Percentiles rank a stretch among this genome's conserved stretches.
Conservation (phyloP, 208 protist genomes). For the Angomonas deanei region DNA sequence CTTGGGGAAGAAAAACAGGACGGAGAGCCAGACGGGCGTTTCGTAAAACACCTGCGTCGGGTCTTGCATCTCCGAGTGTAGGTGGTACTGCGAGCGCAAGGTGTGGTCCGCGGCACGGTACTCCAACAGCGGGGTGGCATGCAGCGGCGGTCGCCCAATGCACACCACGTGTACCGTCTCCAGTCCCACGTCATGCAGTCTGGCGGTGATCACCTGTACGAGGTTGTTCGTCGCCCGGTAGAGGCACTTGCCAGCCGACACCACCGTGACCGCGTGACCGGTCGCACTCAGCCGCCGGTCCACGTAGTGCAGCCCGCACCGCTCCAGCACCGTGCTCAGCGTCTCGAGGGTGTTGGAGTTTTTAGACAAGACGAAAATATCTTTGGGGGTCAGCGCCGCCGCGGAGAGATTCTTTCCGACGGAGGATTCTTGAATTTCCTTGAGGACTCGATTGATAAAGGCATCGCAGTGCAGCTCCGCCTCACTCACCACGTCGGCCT, state of each 20-base stretch:
- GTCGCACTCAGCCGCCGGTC: slow-evolving; percentile 49
- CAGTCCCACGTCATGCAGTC: slow-evolving; percentile 67
- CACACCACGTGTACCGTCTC: slow-evolving; percentile 67
- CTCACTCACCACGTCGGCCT: slow-evolving; percentile 44
- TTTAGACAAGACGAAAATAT: slow-evolving; percentile 62
- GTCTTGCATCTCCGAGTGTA: slow-evolving; percentile 22
- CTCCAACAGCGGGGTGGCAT: slow-evolving; percentile 73
- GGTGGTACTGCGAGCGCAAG: slow-evolving; percentile 65
- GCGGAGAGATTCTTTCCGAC: not conserved
- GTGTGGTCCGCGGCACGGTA: slow-evolving; percentile 54
- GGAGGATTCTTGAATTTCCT: slow-evolving; percentile 23
- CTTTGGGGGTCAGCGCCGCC: slow-evolving; percentile 25
- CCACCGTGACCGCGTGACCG: slow-evolving; percentile 62
- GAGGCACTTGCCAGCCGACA: slow-evolving; percentile 77
- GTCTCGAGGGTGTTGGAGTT: slow-evolving; percentile 74
- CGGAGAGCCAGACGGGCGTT: slow-evolving; percentile 53
- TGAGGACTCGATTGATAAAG: slow-evolving; percentile 47
- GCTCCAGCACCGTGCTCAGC: slow-evolving; percentile 64
- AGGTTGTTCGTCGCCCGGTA: slow-evolving; percentile 67
- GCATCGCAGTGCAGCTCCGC: slow-evolving; percentile 65
- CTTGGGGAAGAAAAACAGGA: slow-evolving; percentile 66
- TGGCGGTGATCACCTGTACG: slow-evolving; percentile 55
- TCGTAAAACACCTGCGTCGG: slow-evolving; percentile 45
- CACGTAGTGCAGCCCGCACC: slow-evolving; percentile 41
- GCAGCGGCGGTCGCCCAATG: slow-evolving; percentile 78